phyloP scores from a whole-genome alignment of 345 rosid genomes.

The Gossypioides kirkii region DNA sequence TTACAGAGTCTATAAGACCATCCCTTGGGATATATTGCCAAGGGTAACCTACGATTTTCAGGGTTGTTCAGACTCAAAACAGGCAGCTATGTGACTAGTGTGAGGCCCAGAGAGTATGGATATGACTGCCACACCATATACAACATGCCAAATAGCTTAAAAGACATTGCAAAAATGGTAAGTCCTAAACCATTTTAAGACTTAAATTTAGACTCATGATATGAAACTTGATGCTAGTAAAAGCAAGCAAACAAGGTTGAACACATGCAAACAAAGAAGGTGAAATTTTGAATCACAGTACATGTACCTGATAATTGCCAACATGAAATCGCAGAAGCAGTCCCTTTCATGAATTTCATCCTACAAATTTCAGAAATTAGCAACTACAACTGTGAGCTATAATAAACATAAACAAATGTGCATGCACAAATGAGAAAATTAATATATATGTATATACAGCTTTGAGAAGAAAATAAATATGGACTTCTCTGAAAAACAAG shows the following conservation, averaged over 20 bases:
- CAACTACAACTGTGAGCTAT: slow-evolving; percentile 19
- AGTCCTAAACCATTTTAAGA: not conserved
- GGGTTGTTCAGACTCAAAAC: not conserved
- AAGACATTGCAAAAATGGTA: not conserved
- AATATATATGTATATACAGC: not conserved
- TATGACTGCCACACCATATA: not conserved
- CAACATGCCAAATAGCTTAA: slow-evolving; percentile 17
- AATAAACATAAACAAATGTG: slow-evolving; percentile 7
- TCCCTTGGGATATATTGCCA: not conserved
- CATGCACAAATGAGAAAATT: not conserved
- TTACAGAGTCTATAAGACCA: not conserved
- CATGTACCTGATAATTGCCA: slow-evolving; percentile 79
- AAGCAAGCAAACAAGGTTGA: slow-evolving; percentile 9
- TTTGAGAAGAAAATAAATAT: slow-evolving; percentile 1
- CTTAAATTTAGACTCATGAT: slow-evolving; percentile 5
- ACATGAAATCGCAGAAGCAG: slow-evolving; percentile 86
- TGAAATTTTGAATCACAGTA: slow-evolving; percentile 9
- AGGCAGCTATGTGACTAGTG: not conserved
- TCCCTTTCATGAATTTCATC: slow-evolving; percentile 99
- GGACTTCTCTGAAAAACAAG: not conserved
- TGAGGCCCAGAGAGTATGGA: not conserved
- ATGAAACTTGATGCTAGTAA: not conserved
- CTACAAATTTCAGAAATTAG: slow-evolving; percentile 41
- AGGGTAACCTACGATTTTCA: not conserved
- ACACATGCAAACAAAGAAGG: no score